These are phyloP conservation scores for Lentinula raphanica DNA, from an alignment of 768 basidiomycete genomes.

Conservation along the genomic window DNA sequence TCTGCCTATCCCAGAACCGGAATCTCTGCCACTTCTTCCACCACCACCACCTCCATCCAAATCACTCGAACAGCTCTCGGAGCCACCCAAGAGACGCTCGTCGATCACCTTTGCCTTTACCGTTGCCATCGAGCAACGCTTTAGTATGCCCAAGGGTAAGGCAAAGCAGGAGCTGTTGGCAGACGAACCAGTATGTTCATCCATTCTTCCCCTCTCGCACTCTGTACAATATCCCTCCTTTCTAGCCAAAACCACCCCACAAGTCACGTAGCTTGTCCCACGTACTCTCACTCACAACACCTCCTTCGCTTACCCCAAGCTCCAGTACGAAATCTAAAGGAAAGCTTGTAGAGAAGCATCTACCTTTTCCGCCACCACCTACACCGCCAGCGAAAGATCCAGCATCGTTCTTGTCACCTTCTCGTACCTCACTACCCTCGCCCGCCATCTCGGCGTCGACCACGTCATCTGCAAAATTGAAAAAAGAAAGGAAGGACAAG, in stretches of 20 bases:
- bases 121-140: not conserved
- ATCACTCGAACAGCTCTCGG: not conserved
- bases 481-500: not conserved
- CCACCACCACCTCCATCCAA: not conserved
- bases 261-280: not conserved
- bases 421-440: not conserved
- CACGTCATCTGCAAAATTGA: not conserved
- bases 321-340: not conserved
- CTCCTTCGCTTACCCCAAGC: not conserved
- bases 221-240: not conserved
- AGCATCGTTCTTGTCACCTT: not conserved
- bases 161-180: not conserved
- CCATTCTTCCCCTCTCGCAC: not conserved
- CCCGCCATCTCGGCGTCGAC: not conserved
- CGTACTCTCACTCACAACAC: not conserved
- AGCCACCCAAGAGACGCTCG: not conserved
- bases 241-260: not conserved
- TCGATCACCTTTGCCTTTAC: constrained; percentile 1
- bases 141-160: constrained; percentile 1
- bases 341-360: not conserved
- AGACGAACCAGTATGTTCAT: not conserved
- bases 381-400: not conserved
- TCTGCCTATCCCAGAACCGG: not conserved
- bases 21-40: not conserved
- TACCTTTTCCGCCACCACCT: not conserved